A percentile compares a stretch with the other conserved stretches of the same genome.
phyloP scores from a whole-genome alignment of 2,329 filamentous ascomycete species.

The Whalleya microplaca region DNA sequence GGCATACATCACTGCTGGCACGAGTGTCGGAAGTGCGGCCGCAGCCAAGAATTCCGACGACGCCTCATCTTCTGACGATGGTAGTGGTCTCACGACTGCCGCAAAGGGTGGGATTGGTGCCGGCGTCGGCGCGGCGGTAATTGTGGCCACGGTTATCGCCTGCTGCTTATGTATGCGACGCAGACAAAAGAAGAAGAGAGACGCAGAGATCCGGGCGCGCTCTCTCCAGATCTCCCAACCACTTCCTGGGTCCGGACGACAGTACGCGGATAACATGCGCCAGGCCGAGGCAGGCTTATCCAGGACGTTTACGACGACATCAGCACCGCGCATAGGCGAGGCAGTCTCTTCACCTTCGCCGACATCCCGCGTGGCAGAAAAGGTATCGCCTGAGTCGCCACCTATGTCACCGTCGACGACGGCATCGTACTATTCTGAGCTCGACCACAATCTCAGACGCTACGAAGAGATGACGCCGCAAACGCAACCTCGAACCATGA shows the following conservation, averaged over 20 bases:
- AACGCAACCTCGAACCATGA: conserved; percentile 48
- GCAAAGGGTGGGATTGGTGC: conserved; percentile 56
- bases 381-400: conserved; percentile 7
- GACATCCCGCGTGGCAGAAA: no score
- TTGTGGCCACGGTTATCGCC: conserved; percentile 44
- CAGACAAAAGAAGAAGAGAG: conserved; percentile 32
- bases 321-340: conserved; percentile 1
- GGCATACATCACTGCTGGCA: conserved; percentile 12
- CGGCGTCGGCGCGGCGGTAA: conserved; percentile 47
- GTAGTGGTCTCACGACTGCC: conserved; percentile 43
- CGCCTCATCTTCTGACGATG: background rate
- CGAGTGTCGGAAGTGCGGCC: conserved; percentile 11
- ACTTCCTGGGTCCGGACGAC: conserved; percentile 50
- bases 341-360: conserved; percentile 21
- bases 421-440: conserved; percentile 31
- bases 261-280: conserved; percentile 31
- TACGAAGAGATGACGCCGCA: conserved; percentile 63
- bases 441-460: conserved; percentile 55
- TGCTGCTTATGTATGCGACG: conserved; percentile 46
- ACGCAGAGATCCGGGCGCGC: conserved; percentile 24
- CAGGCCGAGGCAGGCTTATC: conserved; percentile 32
- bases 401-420: conserved; percentile 22
- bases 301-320: conserved; percentile 18
- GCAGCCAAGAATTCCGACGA: conserved; percentile 10
- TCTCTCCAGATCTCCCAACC: conserved; percentile 54